These are phyloP conservation scores for Auricularia heimuer DNA, from an alignment of 768 basidiomycete genomes.

Conservation along the genomic window DNA sequence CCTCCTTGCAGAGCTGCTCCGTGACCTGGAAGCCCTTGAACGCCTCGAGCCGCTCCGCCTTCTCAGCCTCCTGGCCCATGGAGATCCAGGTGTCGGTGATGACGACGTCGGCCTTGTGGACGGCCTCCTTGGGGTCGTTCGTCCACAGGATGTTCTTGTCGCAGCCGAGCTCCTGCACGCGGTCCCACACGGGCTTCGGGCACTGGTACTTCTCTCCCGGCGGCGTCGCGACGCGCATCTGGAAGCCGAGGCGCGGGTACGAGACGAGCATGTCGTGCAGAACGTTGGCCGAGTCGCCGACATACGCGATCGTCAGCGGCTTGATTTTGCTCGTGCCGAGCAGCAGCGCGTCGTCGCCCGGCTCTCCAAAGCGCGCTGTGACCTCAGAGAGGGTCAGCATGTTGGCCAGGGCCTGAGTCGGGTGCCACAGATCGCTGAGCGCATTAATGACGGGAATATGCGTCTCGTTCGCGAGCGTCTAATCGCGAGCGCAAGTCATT, in stretches of 20 bases:
- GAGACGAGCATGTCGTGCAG: constrained; percentile 96
- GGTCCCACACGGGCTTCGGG: constrained; percentile 67
- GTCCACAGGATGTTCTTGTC: constrained; percentile 68
- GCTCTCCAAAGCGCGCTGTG: constrained; percentile 40
- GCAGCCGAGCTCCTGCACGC: constrained; percentile 65
- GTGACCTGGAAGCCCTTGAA: constrained; percentile 94
- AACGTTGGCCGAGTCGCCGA: constrained; percentile 93
- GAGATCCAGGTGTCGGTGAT: constrained; percentile 99
- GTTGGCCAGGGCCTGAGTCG: constrained; percentile 91
- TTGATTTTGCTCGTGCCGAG: constrained; percentile 9
- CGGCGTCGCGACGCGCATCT: constrained; percentile 77
- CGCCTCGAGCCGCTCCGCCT: constrained; percentile 71
- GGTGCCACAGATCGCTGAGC: constrained; percentile 91
- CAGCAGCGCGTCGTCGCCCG: constrained; percentile 8
- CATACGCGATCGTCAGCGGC: constrained; percentile 83
- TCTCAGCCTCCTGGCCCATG: constrained; percentile 97
- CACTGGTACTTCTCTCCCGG: constrained; percentile 49
- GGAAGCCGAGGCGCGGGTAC: constrained; percentile 83
- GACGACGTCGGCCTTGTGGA: constrained; percentile 84
- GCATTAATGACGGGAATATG: constrained; percentile 94
- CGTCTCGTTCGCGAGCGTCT: constrained; percentile 87
- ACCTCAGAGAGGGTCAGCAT: constrained; percentile 81
- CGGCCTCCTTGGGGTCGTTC: constrained; percentile 74
- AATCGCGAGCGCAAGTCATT: not conserved
- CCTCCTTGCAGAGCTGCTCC: constrained; percentile 68